Conservation (phyloP, 148 eudicot genomes). For the Chenopodium formosanum region DNA sequence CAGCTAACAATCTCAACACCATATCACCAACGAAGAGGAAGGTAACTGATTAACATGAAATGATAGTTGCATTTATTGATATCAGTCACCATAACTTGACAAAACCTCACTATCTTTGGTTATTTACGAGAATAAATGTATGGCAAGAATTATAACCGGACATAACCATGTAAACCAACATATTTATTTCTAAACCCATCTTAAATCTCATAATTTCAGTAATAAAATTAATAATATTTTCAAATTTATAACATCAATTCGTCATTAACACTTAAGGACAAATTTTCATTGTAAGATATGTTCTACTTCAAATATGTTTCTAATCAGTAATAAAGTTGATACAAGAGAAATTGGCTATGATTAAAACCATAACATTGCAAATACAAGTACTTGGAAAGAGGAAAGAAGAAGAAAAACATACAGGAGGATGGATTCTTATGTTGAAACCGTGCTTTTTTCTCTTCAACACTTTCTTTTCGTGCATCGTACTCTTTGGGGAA, state of each 20-base stretch:
- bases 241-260: neutral
- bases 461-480: slow-evolving; percentile 39
- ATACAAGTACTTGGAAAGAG: neutral
- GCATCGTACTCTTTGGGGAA: slow-evolving; percentile 50
- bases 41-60: neutral
- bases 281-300: neutral
- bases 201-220: too few species aligned
- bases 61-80: neutral
- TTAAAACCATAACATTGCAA: neutral
- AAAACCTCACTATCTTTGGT: neutral
- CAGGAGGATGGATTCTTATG: slow-evolving; percentile 39
- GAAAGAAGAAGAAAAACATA: slow-evolving; percentile 27
- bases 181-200: too few species aligned
- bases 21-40: neutral
- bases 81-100: neutral
- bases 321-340: neutral
- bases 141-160: too few species aligned
- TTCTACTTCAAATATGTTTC: neutral
- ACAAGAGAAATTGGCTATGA: neutral
- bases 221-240: too few species aligned
- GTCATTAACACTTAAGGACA: neutral
- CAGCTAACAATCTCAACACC: neutral
- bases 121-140: neutral
- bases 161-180: too few species aligned
- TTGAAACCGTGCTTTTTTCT: slow-evolving; percentile 34